Conservation (phyloP, 139 green algal genomes). For the Auxenochlorella pyrenoidosa region DNA sequence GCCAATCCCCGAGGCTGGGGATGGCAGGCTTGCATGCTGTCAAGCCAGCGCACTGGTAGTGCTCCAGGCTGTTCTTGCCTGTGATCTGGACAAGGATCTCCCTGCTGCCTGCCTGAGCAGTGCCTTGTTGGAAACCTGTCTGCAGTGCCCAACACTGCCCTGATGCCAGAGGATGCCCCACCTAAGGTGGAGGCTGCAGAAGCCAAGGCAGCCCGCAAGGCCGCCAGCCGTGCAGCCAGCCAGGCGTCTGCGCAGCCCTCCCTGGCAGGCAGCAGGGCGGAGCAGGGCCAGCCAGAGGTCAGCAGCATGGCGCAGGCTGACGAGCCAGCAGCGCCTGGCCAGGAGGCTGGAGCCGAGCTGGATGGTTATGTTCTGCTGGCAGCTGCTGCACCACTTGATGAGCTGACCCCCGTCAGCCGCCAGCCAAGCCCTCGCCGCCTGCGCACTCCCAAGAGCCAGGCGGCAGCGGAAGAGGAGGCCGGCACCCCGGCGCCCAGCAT, state of each 20-base stretch:
- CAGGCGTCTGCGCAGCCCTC: background rate
- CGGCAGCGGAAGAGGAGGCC: background rate
- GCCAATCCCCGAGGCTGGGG: no score
- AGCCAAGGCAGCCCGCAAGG: background rate
- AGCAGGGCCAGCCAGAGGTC: background rate
- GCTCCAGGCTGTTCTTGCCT: no score
- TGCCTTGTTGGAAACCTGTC: background rate
- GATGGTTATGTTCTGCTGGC: no score
- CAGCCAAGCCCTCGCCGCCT: slow-evolving; percentile 9
- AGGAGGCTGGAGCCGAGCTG: background rate
- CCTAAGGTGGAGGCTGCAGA: slow-evolving; percentile 4
- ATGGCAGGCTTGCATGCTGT: no score
- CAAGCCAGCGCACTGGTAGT: background rate
- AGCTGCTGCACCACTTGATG: background rate
- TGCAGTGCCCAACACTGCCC: slow-evolving; percentile 35
- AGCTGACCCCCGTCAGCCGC: background rate
- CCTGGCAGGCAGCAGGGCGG: background rate
- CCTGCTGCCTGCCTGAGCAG: no score
- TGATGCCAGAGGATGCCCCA: slow-evolving; percentile 19
- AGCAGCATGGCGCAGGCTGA: background rate
- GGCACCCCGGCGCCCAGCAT: background rate
- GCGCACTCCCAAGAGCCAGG: slow-evolving; percentile 1
- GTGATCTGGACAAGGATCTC: no score
- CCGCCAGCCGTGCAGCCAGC: background rate
- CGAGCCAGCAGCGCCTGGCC: background rate